Evolutionary conservation across 2,329 filamentous ascomycete genomes (phyloP), one percentile per base, ranked within the genome.

Genomic region (Diplodia sapinea): DNA sequence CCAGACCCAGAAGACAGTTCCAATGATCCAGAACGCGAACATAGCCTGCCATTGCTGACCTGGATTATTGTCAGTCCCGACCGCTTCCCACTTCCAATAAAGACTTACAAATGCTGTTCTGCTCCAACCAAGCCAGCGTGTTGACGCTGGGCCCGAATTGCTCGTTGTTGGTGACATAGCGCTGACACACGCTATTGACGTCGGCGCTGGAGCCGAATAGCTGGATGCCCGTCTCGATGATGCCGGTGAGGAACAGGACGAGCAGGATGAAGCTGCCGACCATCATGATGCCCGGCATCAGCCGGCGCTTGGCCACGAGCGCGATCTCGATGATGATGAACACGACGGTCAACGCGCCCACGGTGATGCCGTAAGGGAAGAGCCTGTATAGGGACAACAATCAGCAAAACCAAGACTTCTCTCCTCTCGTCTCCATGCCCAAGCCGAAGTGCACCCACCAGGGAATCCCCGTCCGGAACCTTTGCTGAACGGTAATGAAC

Each of bases 21-120:
- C 87, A 17, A 89, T 81, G 66, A 90, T 84, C 79, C 87, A 88
- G 72, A 89, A 88, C 11, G 86, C 85, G 72, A 89, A 89, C 3
- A 82, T 84, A 0, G 87, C 86, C 72, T 85, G 83, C 88, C 88
- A 90, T 74, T 84, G 86, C 73, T 86, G 84, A 74, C 84, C 84
- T 86, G 70, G 13, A 29, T 23, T 5, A 47, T 47, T 3, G 40
- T 8, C 8, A n/a, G 40, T 6, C 26, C 26, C 26, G 26, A 26
- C 26, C 26, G 26, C 26, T 3, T 31, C 23, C 13, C 12, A 5
- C 43, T 12, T 3, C n/a, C 20, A 26, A 15, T 20, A 26, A 59
- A 31, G 52, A 81, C 83, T 76, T 74, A 85, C 87, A 89, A 23
- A 89, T 89, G 67, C 82, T 87, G 70, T 81, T 82, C 79, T 89